Conservation (phyloP, 331 rosid species). For the Telfairia occidentalis region DNA sequence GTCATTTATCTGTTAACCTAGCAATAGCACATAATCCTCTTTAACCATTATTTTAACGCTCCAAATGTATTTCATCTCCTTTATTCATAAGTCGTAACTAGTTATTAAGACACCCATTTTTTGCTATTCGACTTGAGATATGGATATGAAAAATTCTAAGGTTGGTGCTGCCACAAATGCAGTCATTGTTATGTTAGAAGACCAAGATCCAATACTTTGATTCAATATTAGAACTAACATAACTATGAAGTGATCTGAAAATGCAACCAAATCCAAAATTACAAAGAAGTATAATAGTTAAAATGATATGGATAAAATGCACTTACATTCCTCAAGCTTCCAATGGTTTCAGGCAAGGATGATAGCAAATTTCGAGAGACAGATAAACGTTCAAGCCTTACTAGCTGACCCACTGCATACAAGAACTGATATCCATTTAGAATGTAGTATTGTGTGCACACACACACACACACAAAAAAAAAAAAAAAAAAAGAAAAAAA, state of each 20-base stretch:
- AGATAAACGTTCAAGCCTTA: slow-evolving; percentile 80
- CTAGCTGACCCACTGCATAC: slow-evolving; percentile 82
- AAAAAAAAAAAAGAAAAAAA: no score
- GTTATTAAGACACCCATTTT: background rate
- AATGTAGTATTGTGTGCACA: no score
- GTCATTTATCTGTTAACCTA: background rate
- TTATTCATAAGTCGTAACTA: background rate
- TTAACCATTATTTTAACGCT: background rate
- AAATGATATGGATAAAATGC: background rate
- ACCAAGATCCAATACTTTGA: background rate
- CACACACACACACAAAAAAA: no score
- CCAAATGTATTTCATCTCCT: background rate
- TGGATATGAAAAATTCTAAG: background rate
- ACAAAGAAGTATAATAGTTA: background rate
- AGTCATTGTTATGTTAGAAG: background rate
- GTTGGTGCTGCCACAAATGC: background rate
- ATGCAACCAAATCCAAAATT: background rate
- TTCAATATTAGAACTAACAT: background rate
- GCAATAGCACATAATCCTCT: background rate
- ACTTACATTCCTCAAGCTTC: slow-evolving; percentile 93
- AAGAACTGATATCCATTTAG: slow-evolving; percentile 18
- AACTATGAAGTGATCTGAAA: background rate
- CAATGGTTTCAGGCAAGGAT: slow-evolving; percentile 71
- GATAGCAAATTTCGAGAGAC: slow-evolving; percentile 56
- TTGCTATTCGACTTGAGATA: background rate